Conservation (phyloP, 2,329 filamentous ascomycete genomes). For the Colletotrichum orchidophilum region DNA sequence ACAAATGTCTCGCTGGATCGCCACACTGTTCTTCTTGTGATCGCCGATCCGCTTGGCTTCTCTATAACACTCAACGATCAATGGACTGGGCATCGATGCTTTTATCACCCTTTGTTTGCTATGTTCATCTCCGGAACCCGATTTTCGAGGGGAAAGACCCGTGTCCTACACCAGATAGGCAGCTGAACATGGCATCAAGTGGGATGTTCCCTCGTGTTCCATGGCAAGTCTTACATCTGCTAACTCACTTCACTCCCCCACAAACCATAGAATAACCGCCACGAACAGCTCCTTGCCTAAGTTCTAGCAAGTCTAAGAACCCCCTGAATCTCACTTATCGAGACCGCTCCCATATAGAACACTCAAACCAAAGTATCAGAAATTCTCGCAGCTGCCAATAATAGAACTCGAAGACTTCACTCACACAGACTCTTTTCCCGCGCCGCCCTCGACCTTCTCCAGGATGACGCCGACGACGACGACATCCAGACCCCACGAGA, state of each 20-base stretch:
- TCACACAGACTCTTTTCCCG: conserved; percentile 36
- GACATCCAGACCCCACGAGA: not conserved
- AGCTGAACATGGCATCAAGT: conserved; percentile 32
- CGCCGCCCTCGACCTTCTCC: conserved; percentile 19
- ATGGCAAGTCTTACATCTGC: conserved; percentile 25
- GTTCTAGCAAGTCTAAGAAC: conserved; percentile 15
- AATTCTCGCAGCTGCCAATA: not conserved
- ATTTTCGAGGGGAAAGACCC: conserved; percentile 37
- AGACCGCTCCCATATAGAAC: too few relatives aligned
- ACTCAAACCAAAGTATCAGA: not conserved
- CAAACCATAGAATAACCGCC: not conserved
- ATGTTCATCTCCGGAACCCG: conserved; percentile 38
- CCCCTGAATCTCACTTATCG: conserved; percentile 3
- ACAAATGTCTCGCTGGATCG: too few relatives aligned
- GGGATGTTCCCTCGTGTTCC: conserved; percentile 37
- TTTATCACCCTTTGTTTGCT: conserved; percentile 35
- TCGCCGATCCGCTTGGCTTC: too few relatives aligned
- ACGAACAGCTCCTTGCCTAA: conserved; percentile 17
- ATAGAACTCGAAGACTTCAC: conserved; percentile 29
- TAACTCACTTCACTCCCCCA: not conserved
- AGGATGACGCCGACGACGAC: not conserved
- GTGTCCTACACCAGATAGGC: conserved; percentile 23
- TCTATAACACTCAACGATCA: not conserved
- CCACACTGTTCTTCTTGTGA: too few relatives aligned
- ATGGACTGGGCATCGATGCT: conserved; percentile 2